Evolutionary conservation across 148 eudicot genomes (phyloP).

Genomic region (Polygonum aviculare): DNA sequence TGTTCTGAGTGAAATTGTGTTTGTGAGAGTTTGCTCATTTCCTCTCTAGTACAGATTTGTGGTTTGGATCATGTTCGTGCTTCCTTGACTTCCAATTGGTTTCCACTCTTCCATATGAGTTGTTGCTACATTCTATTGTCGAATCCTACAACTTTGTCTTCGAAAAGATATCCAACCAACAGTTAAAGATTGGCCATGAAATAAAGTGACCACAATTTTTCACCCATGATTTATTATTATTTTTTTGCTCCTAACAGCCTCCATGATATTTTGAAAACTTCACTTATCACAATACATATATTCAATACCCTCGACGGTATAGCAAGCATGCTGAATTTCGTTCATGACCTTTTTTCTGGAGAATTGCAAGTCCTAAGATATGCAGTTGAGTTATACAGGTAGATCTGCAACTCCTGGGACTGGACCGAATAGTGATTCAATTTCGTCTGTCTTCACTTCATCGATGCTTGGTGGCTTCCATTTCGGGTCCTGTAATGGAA

Average conservation of each 20-base stretch:
- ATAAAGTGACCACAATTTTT: not conserved
- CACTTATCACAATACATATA: too few species aligned
- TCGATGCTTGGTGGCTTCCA: slow-evolving; percentile 72
- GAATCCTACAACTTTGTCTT: too few species aligned
- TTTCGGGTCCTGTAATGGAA: slow-evolving; percentile 64
- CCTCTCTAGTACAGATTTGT: too few species aligned
- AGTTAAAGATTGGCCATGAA: not conserved
- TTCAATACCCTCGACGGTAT: not conserved
- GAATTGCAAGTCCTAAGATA: not conserved
- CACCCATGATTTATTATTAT: not conserved
- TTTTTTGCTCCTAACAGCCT: too few species aligned
- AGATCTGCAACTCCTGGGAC: slow-evolving; percentile 48
- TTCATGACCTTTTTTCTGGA: not conserved
- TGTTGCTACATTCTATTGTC: too few species aligned
- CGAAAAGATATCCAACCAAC: not conserved
- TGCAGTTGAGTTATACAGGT: slow-evolving; percentile 1
- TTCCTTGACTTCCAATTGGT: too few species aligned
- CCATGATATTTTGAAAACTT: too few species aligned
- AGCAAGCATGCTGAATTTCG: not conserved
- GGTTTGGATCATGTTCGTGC: too few species aligned
- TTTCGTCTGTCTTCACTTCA: slow-evolving; percentile 50
- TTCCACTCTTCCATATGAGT: too few species aligned
- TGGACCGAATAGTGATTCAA: slow-evolving; percentile 63
- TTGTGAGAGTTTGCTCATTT: too few species aligned
- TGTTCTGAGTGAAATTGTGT: too few species aligned